phyloP scores from a whole-genome alignment of 306 rosid genomes.

The Lathyrus aphaca region DNA sequence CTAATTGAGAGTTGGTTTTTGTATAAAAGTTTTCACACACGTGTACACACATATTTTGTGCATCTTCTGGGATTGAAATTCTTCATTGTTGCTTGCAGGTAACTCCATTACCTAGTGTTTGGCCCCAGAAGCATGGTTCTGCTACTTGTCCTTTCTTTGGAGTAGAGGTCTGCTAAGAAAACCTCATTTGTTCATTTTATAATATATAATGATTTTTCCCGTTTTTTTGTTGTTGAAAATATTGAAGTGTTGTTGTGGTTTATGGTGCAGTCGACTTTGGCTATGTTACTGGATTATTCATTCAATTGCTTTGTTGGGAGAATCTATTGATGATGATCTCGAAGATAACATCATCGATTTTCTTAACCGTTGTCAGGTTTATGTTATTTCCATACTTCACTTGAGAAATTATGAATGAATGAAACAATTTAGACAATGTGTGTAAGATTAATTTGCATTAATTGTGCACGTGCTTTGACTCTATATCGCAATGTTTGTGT shows the following conservation, averaged over 20 bases:
- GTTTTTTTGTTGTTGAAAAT: neutral
- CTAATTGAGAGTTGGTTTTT: slow-evolving; percentile 28
- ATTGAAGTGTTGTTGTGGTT: slow-evolving; percentile 21
- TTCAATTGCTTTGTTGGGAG: slow-evolving; percentile 78
- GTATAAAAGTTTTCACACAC: neutral
- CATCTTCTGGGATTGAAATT: slow-evolving; percentile 27
- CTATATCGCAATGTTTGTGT: neutral
- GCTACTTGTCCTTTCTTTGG: too few species aligned
- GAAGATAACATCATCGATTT: slow-evolving; percentile 59
- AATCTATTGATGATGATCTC: slow-evolving; percentile 61
- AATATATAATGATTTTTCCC: too few species aligned
- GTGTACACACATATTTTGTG: neutral
- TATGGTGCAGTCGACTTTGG: slow-evolving; percentile 82
- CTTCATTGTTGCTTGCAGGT: slow-evolving; percentile 58
- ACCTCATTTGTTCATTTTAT: too few species aligned
- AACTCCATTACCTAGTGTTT: slow-evolving; percentile 94
- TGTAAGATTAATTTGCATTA: neutral
- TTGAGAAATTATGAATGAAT: neutral
- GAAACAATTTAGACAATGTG: too few species aligned
- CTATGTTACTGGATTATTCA: slow-evolving; percentile 91
- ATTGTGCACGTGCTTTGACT: neutral
- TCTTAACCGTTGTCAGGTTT: slow-evolving; percentile 86
- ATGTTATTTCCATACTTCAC: neutral
- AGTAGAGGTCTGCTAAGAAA: too few species aligned
- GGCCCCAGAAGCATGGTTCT: too few species aligned